Percentiles rank a stretch among this genome's conserved stretches.
Conservation (phyloP, 1,284 basidiomycete species). For the Trametes versicolor region DNA sequence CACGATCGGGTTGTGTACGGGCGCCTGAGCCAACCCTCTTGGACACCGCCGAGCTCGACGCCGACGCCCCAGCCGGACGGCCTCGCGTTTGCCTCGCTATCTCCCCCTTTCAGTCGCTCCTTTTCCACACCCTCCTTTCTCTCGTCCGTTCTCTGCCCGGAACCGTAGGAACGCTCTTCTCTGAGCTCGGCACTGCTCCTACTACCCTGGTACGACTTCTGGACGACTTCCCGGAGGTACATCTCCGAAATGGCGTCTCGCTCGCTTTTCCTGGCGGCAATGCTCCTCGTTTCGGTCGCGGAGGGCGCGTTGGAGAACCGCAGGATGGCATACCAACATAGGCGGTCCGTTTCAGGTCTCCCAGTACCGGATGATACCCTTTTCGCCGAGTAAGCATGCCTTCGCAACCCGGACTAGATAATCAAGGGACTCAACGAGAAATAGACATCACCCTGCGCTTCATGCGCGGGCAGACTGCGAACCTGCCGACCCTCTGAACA, state of each 20-base stretch:
- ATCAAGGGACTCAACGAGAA: not conserved
- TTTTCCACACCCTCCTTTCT: slow-evolving; percentile 11
- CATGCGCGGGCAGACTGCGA: slow-evolving; percentile 52
- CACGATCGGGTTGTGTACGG: not conserved
- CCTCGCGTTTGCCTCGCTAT: slow-evolving; percentile 29
- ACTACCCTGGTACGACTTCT: not conserved
- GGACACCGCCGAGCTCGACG: slow-evolving; percentile 17
- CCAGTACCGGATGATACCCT: not conserved
- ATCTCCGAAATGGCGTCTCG: slow-evolving; percentile 4
- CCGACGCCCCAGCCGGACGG: slow-evolving; percentile 18
- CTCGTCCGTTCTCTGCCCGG: not conserved
- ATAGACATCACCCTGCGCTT: slow-evolving; percentile 23
- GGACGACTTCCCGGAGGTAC: not conserved
- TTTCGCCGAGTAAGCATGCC: slow-evolving; percentile 24
- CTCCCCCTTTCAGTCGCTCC: slow-evolving; percentile 14
- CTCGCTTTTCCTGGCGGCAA: slow-evolving; percentile 3
- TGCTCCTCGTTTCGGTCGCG: not conserved
- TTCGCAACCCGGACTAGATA: not conserved
- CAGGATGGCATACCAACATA: slow-evolving; percentile 7
- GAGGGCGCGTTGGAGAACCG: slow-evolving; percentile 5
- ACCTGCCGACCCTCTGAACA: slow-evolving; percentile 65
- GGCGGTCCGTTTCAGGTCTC: slow-evolving; percentile 3
- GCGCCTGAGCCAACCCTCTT: slow-evolving; percentile 13
- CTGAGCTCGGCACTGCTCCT: not conserved
- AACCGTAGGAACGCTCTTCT: not conserved